Base-by-base conservation (phyloP, 495 filamentous ascomycete species). In the Sabuloglossum arenarium region DNA sequence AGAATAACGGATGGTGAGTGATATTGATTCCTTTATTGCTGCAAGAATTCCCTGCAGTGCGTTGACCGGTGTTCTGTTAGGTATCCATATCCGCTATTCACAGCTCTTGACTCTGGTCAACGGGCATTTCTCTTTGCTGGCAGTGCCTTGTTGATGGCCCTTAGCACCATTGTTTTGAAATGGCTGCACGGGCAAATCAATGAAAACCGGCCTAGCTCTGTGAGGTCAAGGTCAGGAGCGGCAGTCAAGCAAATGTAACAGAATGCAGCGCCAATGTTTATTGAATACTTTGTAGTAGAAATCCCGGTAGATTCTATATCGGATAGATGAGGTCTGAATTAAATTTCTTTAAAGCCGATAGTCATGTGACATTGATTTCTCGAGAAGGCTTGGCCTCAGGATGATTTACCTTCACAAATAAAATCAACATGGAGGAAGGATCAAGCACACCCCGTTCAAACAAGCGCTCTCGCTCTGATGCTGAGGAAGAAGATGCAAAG, bases 41-140 rank as follows among this genome's bases (percentile, higher is more conserved):
- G 21, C 19, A 10, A 39, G 32, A 24, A 52, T 5, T 19, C 32
- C 58, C 28, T 58, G 55, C 16, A 39, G 55, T 57, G 50, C 56
- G 34, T n/a, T 23, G 4, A 24, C 45, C 54, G 60, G 19, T 62
- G 65, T 56, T 67, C 60, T 42, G 16, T 27, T 24, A 84, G 80
- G 72, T 94, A 94, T 60, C 88, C 88, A 3, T 95, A 95, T 70
- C 88, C 88, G 3, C 75, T 94, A 16, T 85, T 95, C 58, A 79
- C 73, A 2, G 65, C 78, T 23, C 65, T 91, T 28, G 70, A 66
- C 46, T 79, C 77, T 0, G 63, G 70, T 57, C 76, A 82, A 59
- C 76, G 88, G 25, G 65, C 80, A 30, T 67, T 74, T 16, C 71
- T 95, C 11, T 95, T 94, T 61, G 72, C 71, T 12, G 63, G 75